Base-by-base conservation (phyloP, 192 early-diverging fungal genomes). In the Irineochytrium annulatum region DNA sequence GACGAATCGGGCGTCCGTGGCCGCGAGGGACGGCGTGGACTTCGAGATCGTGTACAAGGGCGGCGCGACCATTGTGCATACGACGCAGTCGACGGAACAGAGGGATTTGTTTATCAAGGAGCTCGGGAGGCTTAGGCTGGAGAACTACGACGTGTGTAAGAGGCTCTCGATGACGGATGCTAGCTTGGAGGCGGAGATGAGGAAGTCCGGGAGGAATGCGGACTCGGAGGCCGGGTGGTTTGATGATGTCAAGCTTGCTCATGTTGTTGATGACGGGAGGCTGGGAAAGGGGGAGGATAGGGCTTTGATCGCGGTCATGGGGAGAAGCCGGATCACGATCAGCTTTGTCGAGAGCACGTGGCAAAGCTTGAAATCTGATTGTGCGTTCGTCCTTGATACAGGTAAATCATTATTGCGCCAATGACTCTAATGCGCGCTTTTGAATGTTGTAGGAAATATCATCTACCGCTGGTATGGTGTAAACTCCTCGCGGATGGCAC, bases 391-490 rank as follows among this genome's bases (percentile, higher is more conserved):
- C 24, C 59, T 72, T 5, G 66, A 72, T 43, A 28, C 39, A 22
- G 63, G 63, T 71, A 61, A 22, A 59, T 43, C 19, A n/a, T n/a
- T n/a, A n/a, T n/a, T n/a, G n/a, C n/a, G n/a, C n/a, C n/a, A n/a
- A n/a, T n/a, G 32, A 27, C 28, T 28, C 35, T 17, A 39, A 17
- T 58, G 62, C 29, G 58, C n/a, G 19, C 26, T 20, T 51, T 4
- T 59, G 17, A n/a, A n/a, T 35, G 28, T 0, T 17, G 14, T 19
- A 57, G 73, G 69, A 29, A 20, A 20, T 4, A 58, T 37, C 30
- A 37, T 76, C 35, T 70, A 67, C 54, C 52, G 57, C 41, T 73
- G 62, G 60, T 22, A 31, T 28, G 66, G 66, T 2, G 19, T 20
- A 20, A n/a, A 28, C 2, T 55, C 74, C 2, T 61, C 74, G 3